phyloP scores from a whole-genome alignment of 2,329 filamentous ascomycete genomes.

The Aciculosporium take region DNA sequence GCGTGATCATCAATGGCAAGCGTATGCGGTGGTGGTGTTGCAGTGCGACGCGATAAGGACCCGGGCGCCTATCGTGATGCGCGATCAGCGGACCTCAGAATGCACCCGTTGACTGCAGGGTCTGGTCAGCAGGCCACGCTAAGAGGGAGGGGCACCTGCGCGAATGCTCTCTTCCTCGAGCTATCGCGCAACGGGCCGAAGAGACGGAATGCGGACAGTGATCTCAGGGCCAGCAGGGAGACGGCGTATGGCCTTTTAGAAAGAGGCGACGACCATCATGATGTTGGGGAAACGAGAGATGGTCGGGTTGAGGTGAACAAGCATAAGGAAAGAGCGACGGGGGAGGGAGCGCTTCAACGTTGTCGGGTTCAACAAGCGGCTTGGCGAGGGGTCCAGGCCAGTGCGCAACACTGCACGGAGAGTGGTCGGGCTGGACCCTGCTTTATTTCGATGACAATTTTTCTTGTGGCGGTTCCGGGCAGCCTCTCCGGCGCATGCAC shows the following conservation, averaged over 20 bases:
- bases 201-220: not conserved
- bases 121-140: constrained; percentile 8
- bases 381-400: not conserved
- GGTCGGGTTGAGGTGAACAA: not conserved
- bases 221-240: constrained; percentile 1
- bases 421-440: no score
- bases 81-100: constrained; percentile 8
- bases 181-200: constrained; percentile 1
- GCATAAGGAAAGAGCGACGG: not conserved
- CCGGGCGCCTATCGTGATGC: constrained; percentile 5
- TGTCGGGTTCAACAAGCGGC: not conserved
- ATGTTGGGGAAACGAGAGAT: constrained; percentile 2
- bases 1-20: constrained; percentile 1
- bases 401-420: no score
- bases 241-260: constrained; percentile 6
- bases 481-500: no score
- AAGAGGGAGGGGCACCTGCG: constrained; percentile 1
- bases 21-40: constrained; percentile 1
- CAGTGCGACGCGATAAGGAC: constrained; percentile 2
- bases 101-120: constrained; percentile 4
- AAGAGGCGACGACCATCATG: constrained; percentile 4
- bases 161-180: not conserved
- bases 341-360: not conserved
- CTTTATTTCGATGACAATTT: no score
- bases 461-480: no score